A percentile compares a stretch with the other conserved stretches of the same genome.
Evolutionary conservation across 1,139 yeast genomes (phyloP).

Genomic region (Suhomyces anneliseae): DNA sequence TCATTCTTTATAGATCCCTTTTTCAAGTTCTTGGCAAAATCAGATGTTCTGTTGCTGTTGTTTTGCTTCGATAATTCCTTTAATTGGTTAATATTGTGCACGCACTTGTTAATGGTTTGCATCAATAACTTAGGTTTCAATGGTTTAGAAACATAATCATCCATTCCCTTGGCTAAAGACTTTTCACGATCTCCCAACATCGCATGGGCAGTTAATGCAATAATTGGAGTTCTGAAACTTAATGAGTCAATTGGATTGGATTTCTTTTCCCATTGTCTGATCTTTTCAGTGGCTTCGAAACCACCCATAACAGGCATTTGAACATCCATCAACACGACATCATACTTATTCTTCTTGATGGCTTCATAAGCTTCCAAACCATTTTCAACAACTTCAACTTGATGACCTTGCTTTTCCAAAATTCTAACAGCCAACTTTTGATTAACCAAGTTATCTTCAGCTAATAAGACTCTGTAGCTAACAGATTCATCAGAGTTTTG

Average conservation of each 20-base stretch:
- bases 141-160: slow-evolving; percentile 84
- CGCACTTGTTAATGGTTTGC: slow-evolving; percentile 83
- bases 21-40: slow-evolving; percentile 49
- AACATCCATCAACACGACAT: slow-evolving; percentile 87
- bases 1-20: slow-evolving; percentile 35
- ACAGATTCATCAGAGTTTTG: slow-evolving; percentile 77
- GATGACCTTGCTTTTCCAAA: slow-evolving; percentile 79
- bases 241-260: slow-evolving; percentile 69
- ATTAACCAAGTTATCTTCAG: slow-evolving; percentile 85
- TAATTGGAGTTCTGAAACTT: slow-evolving; percentile 73
- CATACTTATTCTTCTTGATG: slow-evolving; percentile 62
- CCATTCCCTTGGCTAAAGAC: slow-evolving; percentile 87
- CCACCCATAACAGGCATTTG: slow-evolving; percentile 98
- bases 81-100: slow-evolving; percentile 63
- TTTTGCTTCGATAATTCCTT: slow-evolving; percentile 55
- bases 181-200: slow-evolving; percentile 89
- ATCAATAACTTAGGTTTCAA: slow-evolving; percentile 77
- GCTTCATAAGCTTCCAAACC: slow-evolving; percentile 84
- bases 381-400: slow-evolving; percentile 80
- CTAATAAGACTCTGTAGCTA: slow-evolving; percentile 71
- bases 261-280: slow-evolving; percentile 85
- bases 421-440: slow-evolving; percentile 84
- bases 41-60: slow-evolving; percentile 46
- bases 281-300: slow-evolving; percentile 83
- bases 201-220: slow-evolving; percentile 89